Base-by-base conservation (phyloP, 768 basidiomycete genomes). In the Albatrellus ellisii region DNA sequence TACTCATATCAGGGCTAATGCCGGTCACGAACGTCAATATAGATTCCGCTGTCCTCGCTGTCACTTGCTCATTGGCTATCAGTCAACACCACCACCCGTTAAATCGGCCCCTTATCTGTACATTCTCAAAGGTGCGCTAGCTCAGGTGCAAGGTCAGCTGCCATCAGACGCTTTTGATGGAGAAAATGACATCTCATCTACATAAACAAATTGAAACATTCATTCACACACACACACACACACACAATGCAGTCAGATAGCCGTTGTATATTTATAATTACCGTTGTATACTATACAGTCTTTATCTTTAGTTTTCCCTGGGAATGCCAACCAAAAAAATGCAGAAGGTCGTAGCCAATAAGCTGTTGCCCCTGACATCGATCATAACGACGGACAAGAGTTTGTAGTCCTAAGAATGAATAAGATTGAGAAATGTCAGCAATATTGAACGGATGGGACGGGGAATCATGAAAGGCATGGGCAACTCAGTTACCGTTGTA, bases 401-500 rank as follows among this genome's bases (percentile, higher is more conserved):
- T n/a, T n/a, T n/a, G n/a, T n/a, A n/a, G n/a, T n/a, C n/a, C n/a
- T n/a, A n/a, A n/a, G n/a, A n/a, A n/a, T n/a, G n/a, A n/a, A n/a
- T n/a, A n/a, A n/a, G n/a, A n/a, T n/a, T n/a, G n/a, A n/a, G n/a
- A n/a, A n/a, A n/a, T n/a, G n/a, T n/a, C n/a, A n/a, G n/a, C n/a
- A n/a, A n/a, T n/a, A n/a, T n/a, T n/a, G n/a, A n/a, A n/a, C n/a
- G 41, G 41, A 40, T 31, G 41, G 39, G 26, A 28, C 22, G 35
- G 33, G 31, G 26, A 46, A 49, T 38, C 38, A 50, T n/a, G n/a
- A n/a, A n/a, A n/a, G n/a, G 46, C 45, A 42, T 44, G 31, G 49
- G 49, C 53, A 59, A 67, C 61, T 84, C 80, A 84, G 80, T 69
- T 84, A 84, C 80, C 81, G 80, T 84, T 83, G 81, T 84, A 83